A percentile compares a stretch with the other conserved stretches of the same genome.
phyloP scores from a whole-genome alignment of 2,329 filamentous ascomycete genomes.

The Juglanconis juglandina region DNA sequence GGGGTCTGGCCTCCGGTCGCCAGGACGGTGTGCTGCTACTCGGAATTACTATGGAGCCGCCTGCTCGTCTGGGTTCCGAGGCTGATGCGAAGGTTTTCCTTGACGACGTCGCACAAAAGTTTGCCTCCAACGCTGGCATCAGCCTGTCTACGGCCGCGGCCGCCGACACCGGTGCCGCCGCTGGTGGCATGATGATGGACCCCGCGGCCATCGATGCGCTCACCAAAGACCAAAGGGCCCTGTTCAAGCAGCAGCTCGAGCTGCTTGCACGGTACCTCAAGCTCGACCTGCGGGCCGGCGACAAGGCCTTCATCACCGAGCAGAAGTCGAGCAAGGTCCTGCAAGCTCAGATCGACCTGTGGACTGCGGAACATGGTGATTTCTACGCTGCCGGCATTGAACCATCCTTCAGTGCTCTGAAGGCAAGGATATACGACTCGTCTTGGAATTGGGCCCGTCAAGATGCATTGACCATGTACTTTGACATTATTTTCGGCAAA shows the following conservation, averaged over 20 bases:
- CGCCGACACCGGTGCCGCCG: constrained; percentile 67
- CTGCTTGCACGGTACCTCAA: constrained; percentile 93
- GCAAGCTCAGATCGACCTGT: constrained; percentile 90
- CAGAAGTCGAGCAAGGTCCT: constrained; percentile 83
- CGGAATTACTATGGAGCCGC: constrained; percentile 88
- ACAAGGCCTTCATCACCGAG: constrained; percentile 84
- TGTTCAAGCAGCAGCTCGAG: constrained; percentile 98
- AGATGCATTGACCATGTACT: constrained; percentile 97
- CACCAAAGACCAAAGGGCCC: constrained; percentile 90
- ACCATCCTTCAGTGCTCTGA: constrained; percentile 87
- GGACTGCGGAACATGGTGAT: constrained; percentile 93
- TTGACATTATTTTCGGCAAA: constrained; percentile 96
- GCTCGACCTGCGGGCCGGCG: constrained; percentile 92
- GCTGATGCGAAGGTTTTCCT: constrained; percentile 89
- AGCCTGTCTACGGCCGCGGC: constrained; percentile 74
- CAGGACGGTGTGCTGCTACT: constrained; percentile 89
- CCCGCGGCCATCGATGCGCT: constrained; percentile 93
- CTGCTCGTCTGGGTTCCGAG: constrained; percentile 83
- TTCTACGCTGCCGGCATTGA: constrained; percentile 94
- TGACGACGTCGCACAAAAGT: constrained; percentile 84
- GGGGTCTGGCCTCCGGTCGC: constrained; percentile 80
- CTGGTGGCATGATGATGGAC: constrained; percentile 98
- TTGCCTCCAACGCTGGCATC: constrained; percentile 79
- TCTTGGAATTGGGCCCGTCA: constrained; percentile 99
- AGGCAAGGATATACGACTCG: constrained; percentile 94